These are phyloP conservation scores for Diplocarpon mali DNA, from an alignment of 2,329 filamentous ascomycete species.

Conservation along the genomic window DNA sequence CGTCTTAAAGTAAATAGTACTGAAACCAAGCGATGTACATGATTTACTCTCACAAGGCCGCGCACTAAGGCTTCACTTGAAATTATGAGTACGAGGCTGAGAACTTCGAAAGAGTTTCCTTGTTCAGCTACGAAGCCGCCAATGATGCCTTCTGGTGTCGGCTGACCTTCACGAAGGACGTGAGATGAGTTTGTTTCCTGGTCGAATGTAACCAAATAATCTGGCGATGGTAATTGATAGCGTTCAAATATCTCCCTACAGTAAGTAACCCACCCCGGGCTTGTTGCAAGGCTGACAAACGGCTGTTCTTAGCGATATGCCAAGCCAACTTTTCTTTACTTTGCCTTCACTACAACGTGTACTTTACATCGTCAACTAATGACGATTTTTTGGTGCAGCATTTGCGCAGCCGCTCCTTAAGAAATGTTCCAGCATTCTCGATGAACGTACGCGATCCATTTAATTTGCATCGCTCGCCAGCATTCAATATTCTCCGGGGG, in stretches of 20 bases:
- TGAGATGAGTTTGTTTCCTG: background rate
- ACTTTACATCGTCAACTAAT: background rate
- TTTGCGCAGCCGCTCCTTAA: conserved; percentile 16
- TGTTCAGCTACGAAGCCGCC: no score
- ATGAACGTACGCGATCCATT: conserved; percentile 31
- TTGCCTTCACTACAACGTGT: conserved; percentile 7
- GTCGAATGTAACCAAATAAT: background rate
- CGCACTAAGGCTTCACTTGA: no score
- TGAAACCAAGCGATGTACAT: no score
- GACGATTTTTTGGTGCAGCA: conserved; percentile 7
- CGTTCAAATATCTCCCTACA: background rate
- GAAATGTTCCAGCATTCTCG: conserved; percentile 21
- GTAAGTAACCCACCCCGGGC: background rate
- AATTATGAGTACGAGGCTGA: no score
- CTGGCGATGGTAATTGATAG: background rate
- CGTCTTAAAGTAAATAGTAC: no score
- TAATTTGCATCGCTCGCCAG: conserved; percentile 31
- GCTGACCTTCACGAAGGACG: no score
- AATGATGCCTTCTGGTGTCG: no score
- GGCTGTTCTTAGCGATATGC: background rate
- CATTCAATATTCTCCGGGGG: conserved; percentile 39
- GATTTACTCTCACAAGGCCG: no score
- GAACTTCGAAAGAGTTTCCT: no score
- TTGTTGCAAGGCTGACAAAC: background rate
- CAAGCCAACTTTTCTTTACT: background rate